These are phyloP conservation scores for Bothriochloa decipiens DNA, from an alignment of 176 grass and related monocot species.

Conservation along the genomic window DNA sequence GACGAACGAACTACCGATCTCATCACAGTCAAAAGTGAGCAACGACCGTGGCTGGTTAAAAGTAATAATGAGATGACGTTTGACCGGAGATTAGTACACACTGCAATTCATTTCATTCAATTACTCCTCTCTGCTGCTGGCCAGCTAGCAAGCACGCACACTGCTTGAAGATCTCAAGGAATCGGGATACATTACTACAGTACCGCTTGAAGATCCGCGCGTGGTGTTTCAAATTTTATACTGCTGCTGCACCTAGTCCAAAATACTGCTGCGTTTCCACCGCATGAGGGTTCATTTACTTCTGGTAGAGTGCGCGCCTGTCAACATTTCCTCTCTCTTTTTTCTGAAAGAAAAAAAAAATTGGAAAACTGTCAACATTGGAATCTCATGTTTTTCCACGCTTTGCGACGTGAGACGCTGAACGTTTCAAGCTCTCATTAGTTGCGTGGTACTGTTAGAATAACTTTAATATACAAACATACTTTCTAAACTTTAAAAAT, in stretches of 20 bases:
- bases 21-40: background rate
- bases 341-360: no score
- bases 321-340: background rate
- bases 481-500: no score
- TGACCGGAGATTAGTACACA: conserved; percentile 25
- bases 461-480: no score
- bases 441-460: no score
- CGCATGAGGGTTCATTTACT: background rate
- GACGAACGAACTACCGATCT: background rate
- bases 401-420: background rate
- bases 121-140: background rate
- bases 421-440: background rate
- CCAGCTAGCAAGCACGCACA: conserved; percentile 41
- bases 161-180: conserved; percentile 41
- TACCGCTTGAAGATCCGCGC: background rate
- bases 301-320: background rate
- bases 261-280: background rate
- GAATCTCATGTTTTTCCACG: background rate
- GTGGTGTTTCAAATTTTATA: background rate
- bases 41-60: background rate
- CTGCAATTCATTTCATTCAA: background rate
- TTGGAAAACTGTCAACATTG: no score
- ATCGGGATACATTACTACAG: background rate
- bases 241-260: background rate
- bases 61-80: background rate